Evolutionary conservation across 441 rosid species (phyloP).

Genomic region (Aquilaria agallochum): DNA sequence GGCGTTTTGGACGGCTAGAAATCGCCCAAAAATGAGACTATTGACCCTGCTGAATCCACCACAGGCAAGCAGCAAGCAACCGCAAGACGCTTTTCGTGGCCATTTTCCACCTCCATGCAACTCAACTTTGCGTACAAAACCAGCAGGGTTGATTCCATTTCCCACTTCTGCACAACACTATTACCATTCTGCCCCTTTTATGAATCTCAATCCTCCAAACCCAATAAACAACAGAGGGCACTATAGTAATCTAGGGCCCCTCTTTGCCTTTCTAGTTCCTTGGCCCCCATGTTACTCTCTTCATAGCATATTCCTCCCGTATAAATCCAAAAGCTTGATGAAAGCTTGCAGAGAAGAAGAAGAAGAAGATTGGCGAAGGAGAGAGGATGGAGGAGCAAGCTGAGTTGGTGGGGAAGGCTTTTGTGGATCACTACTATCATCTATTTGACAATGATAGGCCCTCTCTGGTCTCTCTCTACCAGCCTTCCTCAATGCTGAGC

Average conservation of each 20-base stretch:
- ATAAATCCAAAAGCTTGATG: constrained; percentile 9
- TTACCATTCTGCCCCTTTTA: constrained; percentile 13
- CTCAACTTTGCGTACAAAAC: constrained; percentile 44
- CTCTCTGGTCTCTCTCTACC: constrained; percentile 53
- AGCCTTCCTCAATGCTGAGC: constrained; percentile 59
- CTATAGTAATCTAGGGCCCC: constrained; percentile 9
- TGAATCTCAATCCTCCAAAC: background rate
- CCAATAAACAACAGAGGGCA: constrained; percentile 15
- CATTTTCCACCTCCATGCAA: constrained; percentile 9
- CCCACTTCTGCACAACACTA: background rate
- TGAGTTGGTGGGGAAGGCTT: constrained; percentile 67
- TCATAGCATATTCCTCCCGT: constrained; percentile 12
- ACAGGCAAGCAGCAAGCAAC: background rate
- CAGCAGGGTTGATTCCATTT: constrained; percentile 32
- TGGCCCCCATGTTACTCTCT: constrained; percentile 13
- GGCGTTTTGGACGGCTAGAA: constrained; percentile 25
- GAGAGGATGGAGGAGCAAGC: constrained; percentile 53
- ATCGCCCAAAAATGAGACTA: background rate
- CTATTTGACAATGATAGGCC: constrained; percentile 65
- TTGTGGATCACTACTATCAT: constrained; percentile 71
- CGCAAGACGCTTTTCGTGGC: background rate
- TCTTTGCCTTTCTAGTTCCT: constrained; percentile 9
- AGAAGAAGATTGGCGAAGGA: constrained; percentile 2
- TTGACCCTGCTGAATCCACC: background rate
- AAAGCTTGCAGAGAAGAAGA: background rate